A percentile compares a stretch with the other conserved stretches of the same genome.
Conservation (phyloP, 257 asterid genomes). For the Coffea canephora region DNA sequence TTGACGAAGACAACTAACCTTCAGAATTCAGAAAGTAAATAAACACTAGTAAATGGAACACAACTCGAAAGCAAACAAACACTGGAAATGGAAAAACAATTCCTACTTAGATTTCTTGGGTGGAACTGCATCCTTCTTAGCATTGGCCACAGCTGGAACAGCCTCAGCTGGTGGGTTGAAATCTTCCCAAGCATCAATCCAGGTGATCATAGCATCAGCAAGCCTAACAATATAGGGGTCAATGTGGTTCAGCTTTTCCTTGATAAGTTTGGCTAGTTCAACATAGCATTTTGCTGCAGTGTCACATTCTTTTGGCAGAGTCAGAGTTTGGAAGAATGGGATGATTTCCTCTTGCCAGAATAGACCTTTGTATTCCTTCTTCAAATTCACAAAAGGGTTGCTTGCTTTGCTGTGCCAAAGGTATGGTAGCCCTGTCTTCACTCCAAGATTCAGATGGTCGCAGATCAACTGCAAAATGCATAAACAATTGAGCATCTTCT, state of each 20-base stretch:
- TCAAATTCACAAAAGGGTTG: conserved; percentile 68
- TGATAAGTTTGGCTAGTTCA: conserved; percentile 62
- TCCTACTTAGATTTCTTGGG: conserved; percentile 4
- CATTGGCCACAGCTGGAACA: conserved; percentile 1
- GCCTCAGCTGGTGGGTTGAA: conserved; percentile 35
- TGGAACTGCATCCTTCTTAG: neutral
- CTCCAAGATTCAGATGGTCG: conserved; percentile 64
- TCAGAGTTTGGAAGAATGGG: conserved; percentile 58
- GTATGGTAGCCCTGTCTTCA: conserved; percentile 74
- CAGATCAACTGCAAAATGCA: conserved; percentile 44
- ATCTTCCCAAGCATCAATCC: conserved; percentile 75
- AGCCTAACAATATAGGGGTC: conserved; percentile 65
- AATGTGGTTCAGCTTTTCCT: conserved; percentile 47
- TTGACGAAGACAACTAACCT: too few relatives aligned
- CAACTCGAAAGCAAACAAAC: too few relatives aligned
- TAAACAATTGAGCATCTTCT: neutral
- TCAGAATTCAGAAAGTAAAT: too few relatives aligned
- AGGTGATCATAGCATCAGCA: conserved; percentile 64
- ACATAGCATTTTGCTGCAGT: conserved; percentile 65
- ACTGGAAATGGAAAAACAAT: neutral
- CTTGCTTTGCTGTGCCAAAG: conserved; percentile 88
- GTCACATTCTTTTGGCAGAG: conserved; percentile 52
- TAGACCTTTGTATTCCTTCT: conserved; percentile 65
- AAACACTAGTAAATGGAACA: too few relatives aligned
- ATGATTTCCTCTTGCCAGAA: conserved; percentile 78